Evolutionary conservation across 83 land plant genomes (phyloP).

Genomic region (Picea abies): DNA sequence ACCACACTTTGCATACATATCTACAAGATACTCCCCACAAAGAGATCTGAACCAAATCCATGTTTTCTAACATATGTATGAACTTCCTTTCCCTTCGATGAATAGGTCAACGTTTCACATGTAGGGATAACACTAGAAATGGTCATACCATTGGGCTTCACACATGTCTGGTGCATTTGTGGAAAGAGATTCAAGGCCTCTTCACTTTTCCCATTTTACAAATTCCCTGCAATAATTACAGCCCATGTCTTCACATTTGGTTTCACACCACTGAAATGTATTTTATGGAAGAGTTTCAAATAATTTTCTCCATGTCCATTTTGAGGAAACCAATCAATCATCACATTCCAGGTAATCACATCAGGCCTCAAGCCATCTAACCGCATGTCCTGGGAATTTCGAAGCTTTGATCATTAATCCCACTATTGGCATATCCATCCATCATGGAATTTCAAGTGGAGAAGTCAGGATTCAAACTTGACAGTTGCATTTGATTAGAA

Average conservation of each 20-base stretch:
- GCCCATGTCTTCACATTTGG: slow-evolving; percentile 2
- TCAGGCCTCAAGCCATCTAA: too few relatives aligned
- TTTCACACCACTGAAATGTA: background rate
- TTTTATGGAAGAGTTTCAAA: background rate
- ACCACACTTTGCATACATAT: slow-evolving; percentile 5
- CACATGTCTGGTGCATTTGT: background rate
- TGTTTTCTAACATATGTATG: background rate
- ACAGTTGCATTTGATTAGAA: background rate
- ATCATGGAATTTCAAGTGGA: slow-evolving; percentile 39
- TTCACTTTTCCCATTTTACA: background rate
- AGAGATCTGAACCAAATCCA: background rate
- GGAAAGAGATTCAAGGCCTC: slow-evolving; percentile 1
- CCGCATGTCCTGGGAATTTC: too few relatives aligned
- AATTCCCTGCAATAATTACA: slow-evolving; percentile 6
- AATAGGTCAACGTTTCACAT: background rate
- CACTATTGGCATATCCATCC: slow-evolving; percentile 29
- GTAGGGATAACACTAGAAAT: background rate
- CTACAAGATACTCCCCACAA: slow-evolving; percentile 3
- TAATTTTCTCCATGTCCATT: background rate
- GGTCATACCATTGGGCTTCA: background rate
- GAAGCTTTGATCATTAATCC: background rate
- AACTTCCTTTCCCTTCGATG: background rate
- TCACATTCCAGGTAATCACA: slow-evolving; percentile 5
- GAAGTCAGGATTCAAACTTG: background rate
- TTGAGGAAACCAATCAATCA: background rate